These are phyloP conservation scores for Flagelloscypha sp. DNA, from an alignment of 768 basidiomycete genomes.

Conservation along the genomic window DNA sequence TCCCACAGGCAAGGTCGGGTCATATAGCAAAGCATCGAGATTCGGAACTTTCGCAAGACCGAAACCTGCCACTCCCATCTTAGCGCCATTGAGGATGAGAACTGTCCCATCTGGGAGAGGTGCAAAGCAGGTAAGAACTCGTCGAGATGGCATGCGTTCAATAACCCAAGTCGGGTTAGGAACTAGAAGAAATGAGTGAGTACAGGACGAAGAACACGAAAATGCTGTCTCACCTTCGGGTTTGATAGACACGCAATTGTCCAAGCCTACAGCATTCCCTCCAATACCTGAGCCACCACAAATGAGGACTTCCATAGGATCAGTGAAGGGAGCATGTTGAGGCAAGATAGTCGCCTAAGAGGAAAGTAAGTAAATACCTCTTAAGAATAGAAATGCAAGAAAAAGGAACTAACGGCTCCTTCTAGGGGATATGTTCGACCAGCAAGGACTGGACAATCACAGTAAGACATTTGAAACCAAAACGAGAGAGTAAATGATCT, in stretches of 20 bases:
- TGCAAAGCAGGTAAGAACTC: slow-evolving; percentile 52
- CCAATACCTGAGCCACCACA: slow-evolving; percentile 70
- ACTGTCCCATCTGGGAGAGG: slow-evolving; percentile 68
- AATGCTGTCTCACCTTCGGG: slow-evolving; percentile 53
- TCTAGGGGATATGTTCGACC: slow-evolving; percentile 76
- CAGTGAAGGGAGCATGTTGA: slow-evolving; percentile 64
- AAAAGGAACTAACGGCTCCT: no score
- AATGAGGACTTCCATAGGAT: slow-evolving; percentile 57
- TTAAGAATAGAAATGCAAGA: no score
- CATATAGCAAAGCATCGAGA: slow-evolving; percentile 57
- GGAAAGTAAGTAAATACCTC: no score
- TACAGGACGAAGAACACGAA: neutral
- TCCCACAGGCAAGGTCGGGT: slow-evolving; percentile 49
- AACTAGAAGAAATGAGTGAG: no score
- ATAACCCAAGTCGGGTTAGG: slow-evolving; percentile 61
- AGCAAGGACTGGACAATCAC: slow-evolving; percentile 39
- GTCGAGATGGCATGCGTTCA: slow-evolving; percentile 62
- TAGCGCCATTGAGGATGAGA: slow-evolving; percentile 70
- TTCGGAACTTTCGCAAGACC: slow-evolving; percentile 62
- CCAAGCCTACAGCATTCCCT: slow-evolving; percentile 34
- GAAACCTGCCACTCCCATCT: slow-evolving; percentile 64
- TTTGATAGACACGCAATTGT: slow-evolving; percentile 63
- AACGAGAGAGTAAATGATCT: slow-evolving; percentile 9
- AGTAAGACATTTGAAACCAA: slow-evolving; percentile 1
- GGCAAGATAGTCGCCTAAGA: slow-evolving; percentile 67